These are phyloP conservation scores for Arthrobotrys megalospora DNA, from an alignment of 2,329 filamentous ascomycete genomes.

Conservation along the genomic window DNA sequence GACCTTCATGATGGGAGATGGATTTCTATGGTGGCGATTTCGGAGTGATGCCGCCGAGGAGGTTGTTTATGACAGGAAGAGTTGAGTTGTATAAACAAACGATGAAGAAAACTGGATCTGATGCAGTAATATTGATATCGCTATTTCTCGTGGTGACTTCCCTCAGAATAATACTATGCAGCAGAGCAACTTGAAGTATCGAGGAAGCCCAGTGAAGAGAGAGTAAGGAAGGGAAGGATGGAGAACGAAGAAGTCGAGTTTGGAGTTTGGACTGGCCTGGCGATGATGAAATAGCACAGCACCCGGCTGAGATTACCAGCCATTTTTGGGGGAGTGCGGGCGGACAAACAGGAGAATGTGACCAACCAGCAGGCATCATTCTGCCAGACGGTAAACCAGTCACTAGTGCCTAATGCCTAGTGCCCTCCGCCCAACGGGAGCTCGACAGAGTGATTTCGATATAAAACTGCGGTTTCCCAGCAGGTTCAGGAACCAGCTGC, in stretches of 20 bases:
- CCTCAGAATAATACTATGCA: neutral
- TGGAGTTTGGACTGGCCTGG: conserved; percentile 6
- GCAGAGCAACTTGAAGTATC: neutral
- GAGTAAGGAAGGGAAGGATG: conserved; percentile 14
- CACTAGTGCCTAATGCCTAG: no score
- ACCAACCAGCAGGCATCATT: conserved; percentile 53
- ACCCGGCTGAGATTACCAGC: conserved; percentile 40
- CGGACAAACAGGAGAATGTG: conserved; percentile 45
- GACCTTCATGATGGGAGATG: conserved; percentile 49
- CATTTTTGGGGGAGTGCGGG: conserved; percentile 27
- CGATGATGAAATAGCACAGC: conserved; percentile 50
- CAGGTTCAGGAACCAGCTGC: no score
- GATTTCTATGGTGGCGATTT: conserved; percentile 29
- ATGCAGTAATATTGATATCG: neutral
- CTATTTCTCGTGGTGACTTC: neutral
- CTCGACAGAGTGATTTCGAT: no score
- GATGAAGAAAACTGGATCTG: neutral
- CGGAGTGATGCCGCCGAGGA: neutral
- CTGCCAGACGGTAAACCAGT: neutral
- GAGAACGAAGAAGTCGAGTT: conserved; percentile 2
- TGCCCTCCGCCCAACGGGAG: no score
- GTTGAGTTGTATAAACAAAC: neutral
- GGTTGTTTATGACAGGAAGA: conserved; percentile 5
- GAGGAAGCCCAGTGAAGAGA: neutral
- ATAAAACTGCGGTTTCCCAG: no score